Percentiles rank a stretch among this genome's conserved stretches.
Evolutionary conservation across 2,329 filamentous ascomycete genomes (phyloP).

Genomic region (Colletotrichum endophyticum): DNA sequence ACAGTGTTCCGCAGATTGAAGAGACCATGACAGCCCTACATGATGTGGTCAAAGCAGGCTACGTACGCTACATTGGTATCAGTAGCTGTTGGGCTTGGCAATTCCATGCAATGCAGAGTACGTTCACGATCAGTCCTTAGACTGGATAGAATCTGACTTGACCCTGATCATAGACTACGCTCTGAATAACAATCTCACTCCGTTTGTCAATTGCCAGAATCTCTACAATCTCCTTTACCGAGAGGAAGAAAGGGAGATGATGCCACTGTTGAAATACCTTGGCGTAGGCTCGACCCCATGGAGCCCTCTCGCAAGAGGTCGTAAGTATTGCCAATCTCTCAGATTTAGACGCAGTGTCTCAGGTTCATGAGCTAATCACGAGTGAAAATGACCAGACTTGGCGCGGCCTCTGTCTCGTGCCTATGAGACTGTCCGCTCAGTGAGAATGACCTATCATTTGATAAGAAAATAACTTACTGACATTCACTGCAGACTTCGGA

Average conservation of each 20-base stretch:
- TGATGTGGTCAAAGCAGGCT: background rate
- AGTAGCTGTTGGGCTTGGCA: background rate
- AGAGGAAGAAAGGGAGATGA: background rate
- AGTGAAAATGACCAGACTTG: background rate
- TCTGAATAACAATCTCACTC: background rate
- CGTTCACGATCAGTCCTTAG: background rate
- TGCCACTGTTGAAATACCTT: background rate
- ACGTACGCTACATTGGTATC: background rate
- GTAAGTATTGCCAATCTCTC: background rate
- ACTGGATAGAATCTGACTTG: background rate
- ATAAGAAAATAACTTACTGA: background rate
- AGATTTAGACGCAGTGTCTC: background rate
- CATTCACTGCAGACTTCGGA: background rate
- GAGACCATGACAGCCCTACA: background rate
- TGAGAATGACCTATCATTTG: background rate
- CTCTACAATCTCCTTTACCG: background rate
- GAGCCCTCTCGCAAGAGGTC: background rate
- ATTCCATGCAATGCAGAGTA: background rate
- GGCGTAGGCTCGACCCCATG: background rate
- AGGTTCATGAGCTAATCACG: background rate
- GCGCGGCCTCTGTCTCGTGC: background rate
- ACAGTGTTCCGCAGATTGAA: background rate
- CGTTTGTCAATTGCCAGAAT: background rate
- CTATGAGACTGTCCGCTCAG: background rate
- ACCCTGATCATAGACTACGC: background rate